Base-by-base conservation (phyloP, 1,284 basidiomycete species). In the Grifola frondosa region DNA sequence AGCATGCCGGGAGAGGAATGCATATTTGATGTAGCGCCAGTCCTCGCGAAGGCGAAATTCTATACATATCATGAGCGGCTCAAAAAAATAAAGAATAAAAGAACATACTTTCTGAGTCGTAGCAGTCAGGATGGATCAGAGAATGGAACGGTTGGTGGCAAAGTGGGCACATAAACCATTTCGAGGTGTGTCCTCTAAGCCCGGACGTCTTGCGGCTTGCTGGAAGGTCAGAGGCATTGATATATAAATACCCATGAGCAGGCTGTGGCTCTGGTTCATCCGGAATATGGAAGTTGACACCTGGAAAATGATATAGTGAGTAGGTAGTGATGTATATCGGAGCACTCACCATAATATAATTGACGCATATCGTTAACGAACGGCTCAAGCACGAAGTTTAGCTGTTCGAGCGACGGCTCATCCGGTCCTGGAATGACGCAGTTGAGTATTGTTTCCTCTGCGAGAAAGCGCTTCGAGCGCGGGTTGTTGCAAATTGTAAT, bases 401-500 rank as follows among this genome's bases (percentile, higher is more conserved):
- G 29, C 15, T 46, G 28, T 28, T 53, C 54, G 0, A 47, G 35
- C 3, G 48, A 48, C 4, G 56, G 56, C 31, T 58, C 56, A 13
- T 38, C 17, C 1, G 56, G 54, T 1, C 56, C 56, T 6, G 56
- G 46, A 17, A 57, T 46, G 3, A 53, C 32, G 16, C 28, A 40
- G 11, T 48, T 40, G 6, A 58, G 40, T 17, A 53, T 39, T 16
- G 53, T 51, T 22, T 58, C 55, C 16, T 53, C 50, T 3, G 32
- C 29, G 0, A 51, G 39, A 28, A 42, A 57, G 2, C 50, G 53
- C 12, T 49, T 42, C 6, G 37, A 15, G 5, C 50, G 50, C 1
- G 46, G 46, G 23, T 53, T 50, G 37, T 58, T 58, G 25, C 33
- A 30, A 10, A 54, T 42, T 5, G 46, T 51, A 7, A 42, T 6